Evolutionary conservation across 352 stramenopile genomes (phyloP), one percentile per base, ranked within the genome.

Genomic region (Phytophthora brassicae): DNA sequence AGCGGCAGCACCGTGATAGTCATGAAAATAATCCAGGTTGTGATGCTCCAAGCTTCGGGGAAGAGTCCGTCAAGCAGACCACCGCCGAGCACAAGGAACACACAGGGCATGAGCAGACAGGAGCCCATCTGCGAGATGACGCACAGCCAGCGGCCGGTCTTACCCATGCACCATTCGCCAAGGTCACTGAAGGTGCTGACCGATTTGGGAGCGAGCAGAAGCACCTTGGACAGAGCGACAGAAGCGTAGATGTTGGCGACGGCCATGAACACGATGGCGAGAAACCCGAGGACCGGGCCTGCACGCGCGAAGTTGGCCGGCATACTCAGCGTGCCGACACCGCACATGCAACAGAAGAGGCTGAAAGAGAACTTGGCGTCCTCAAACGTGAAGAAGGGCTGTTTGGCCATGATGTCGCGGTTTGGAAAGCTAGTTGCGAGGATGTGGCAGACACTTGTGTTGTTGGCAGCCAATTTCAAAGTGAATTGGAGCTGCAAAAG

Each of bases 1-100:
- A 89, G 60, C 20, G 79, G 79, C 29, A 79, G 41, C 42, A 83
- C 53, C 0, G 63, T 79, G 33, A 84, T 55, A 6, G 75, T 79
- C 79, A 89, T 89, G 19, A 86, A 36, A n/a, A 86, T 68, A 44
- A 82, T 88, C 81, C 81, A 90, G 14, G 66, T 84, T 36, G 70
- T 74, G 24, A 73, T 61, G 41, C 55, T 67, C 60, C 81, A 82
- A 17, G 77, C 60, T 24, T 58, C 61, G 8, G 77, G 81, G 65
- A 87, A 90, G 12, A 90, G 74, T 13, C 53, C 52, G 49, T 76
- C 56, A 20, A 87, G 64, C n/a, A 88, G n/a, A 5, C 65, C 81
- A 31, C 80, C 77, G 17, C 80, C 77, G 41, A 89, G 74, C 64
- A 89, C 77, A n/a, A 89, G 66, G 64, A 79, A 88, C n/a, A 74